Conservation (phyloP, 345 rosid genomes). For the Gossypium herbaceum region DNA sequence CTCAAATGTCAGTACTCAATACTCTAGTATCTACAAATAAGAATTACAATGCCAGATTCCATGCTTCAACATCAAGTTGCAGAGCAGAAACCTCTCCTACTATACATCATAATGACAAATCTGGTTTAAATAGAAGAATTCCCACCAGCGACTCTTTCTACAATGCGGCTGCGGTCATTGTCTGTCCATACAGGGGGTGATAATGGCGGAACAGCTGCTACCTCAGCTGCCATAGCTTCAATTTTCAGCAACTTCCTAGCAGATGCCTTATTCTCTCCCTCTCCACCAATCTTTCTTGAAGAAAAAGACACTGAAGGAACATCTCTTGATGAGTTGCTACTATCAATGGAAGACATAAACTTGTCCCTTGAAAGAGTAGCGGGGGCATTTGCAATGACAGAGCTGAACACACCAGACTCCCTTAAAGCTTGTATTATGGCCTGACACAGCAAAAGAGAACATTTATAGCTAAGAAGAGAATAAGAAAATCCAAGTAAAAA, state of each 20-base stretch:
- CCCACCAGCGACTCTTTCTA: background rate
- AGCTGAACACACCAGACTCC: conserved; percentile 82
- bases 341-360: conserved; percentile 44
- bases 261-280: conserved; percentile 39
- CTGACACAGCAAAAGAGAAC: conserved; percentile 30
- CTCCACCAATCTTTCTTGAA: conserved; percentile 44
- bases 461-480: background rate
- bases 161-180: conserved; percentile 19
- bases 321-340: conserved; percentile 49
- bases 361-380: conserved; percentile 49
- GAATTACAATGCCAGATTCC: background rate
- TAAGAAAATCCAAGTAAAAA: too few relatives aligned
- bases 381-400: conserved; percentile 55
- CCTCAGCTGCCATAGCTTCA: conserved; percentile 24
- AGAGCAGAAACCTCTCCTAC: background rate
- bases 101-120: background rate
- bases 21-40: background rate
- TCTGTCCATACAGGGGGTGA: conserved; percentile 57
- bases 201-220: conserved; percentile 64
- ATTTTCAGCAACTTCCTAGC: conserved; percentile 53
- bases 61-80: background rate
- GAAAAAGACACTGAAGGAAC: conserved; percentile 46
- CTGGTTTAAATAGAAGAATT: background rate
- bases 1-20: background rate
- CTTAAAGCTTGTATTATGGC: conserved; percentile 72